Percentiles rank a stretch among this genome's conserved stretches.
Conservation (phyloP, 495 filamentous ascomycete genomes). For the Penicillium subrubescens region DNA sequence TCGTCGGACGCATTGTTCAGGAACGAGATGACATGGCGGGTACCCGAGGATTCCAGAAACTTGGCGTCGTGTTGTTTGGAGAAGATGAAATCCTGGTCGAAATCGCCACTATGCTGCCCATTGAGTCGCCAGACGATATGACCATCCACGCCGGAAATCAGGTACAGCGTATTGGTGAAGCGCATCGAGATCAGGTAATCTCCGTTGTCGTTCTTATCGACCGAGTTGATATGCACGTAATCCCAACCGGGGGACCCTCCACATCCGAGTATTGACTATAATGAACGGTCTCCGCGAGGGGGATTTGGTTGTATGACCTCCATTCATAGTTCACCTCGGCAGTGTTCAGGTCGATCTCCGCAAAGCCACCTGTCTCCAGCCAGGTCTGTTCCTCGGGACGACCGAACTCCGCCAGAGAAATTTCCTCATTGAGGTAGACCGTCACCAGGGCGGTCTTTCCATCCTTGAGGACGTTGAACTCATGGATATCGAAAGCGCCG, state of each 20-base stretch:
- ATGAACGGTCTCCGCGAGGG: conserved; percentile 32
- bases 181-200: conserved; percentile 61
- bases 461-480: conserved; percentile 44
- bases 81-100: conserved; percentile 54
- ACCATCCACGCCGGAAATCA: conserved; percentile 57
- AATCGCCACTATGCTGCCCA: conserved; percentile 42
- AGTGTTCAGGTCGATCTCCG: conserved; percentile 45
- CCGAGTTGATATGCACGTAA: conserved; percentile 64
- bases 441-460: conserved; percentile 42
- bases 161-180: conserved; percentile 57
- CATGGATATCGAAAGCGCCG: conserved; percentile 45
- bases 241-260: conserved; percentile 48
- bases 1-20: conserved; percentile 55
- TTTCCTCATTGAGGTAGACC: conserved; percentile 45
- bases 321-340: conserved; percentile 47
- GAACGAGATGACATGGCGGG: conserved; percentile 48
- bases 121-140: conserved; percentile 59
- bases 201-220: conserved; percentile 56
- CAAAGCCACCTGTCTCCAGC: conserved; percentile 39
- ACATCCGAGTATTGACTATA: conserved; percentile 12
- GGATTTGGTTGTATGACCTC: conserved; percentile 42
- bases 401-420: conserved; percentile 41
- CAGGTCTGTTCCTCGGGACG: conserved; percentile 32
- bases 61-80: conserved; percentile 62
- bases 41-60: conserved; percentile 47